phyloP scores from a whole-genome alignment of 352 stramenopile genomes.

The Phytopythium cucurbitacearum region DNA sequence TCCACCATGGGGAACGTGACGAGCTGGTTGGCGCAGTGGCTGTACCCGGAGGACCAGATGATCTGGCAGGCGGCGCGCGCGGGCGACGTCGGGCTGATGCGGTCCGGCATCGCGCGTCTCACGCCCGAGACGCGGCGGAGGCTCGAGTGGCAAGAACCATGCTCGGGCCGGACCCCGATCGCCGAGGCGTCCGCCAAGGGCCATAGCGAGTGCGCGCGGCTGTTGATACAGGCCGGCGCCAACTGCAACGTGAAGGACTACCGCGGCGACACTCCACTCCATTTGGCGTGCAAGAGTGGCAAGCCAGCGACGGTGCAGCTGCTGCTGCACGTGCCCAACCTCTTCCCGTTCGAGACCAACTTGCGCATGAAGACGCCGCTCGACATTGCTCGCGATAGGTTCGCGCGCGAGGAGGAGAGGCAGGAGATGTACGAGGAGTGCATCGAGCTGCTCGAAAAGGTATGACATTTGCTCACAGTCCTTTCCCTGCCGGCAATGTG shows the following conservation, averaged over 20 bases:
- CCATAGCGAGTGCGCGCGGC: conserved; percentile 35
- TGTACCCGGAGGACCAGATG: conserved; percentile 52
- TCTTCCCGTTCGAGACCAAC: conserved; percentile 45
- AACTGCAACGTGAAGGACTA: conserved; percentile 49
- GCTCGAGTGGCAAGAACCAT: conserved; percentile 57
- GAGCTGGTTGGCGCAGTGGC: conserved; percentile 50
- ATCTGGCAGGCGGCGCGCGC: conserved; percentile 45
- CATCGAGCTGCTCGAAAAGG: conserved; percentile 58
- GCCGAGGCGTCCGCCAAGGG: conserved; percentile 35
- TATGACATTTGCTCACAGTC: conserved; percentile 5
- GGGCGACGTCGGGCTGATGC: conserved; percentile 32
- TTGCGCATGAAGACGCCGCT: conserved; percentile 40
- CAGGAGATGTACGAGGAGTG: conserved; percentile 30
- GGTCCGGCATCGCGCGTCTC: conserved; percentile 24
- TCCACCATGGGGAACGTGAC: conserved; percentile 32
- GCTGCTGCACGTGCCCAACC: conserved; percentile 29
- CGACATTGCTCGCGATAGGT: conserved; percentile 33
- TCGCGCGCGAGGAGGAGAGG: conserved; percentile 20
- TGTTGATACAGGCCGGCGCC: conserved; percentile 37
- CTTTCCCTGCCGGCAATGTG: conserved; percentile 1
- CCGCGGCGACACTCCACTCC: conserved; percentile 47
- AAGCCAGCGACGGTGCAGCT: conserved; percentile 34
- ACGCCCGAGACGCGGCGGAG: conserved; percentile 33
- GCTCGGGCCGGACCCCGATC: conserved; percentile 37
- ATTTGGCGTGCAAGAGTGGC: conserved; percentile 46